Base-by-base conservation (phyloP, 2,329 filamentous ascomycete genomes). In the Tricladium varicosporioides region DNA sequence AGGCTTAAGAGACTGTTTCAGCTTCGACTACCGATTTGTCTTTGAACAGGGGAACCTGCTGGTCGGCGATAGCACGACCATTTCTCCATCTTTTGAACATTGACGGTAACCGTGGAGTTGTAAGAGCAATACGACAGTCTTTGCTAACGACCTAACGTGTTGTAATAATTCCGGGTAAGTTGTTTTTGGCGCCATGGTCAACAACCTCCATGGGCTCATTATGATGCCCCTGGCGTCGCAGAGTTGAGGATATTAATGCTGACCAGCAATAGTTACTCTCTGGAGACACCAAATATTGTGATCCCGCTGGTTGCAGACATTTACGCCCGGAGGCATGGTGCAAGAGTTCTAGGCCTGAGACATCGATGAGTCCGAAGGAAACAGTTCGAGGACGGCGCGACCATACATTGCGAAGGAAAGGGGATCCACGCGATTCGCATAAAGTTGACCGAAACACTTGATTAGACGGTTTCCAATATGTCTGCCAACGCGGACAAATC, bases 401-500 rank as follows among this genome's bases (percentile, higher is more conserved):
- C 46, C 51, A 58, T 43, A 57, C 14, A 46, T 43, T 36, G 40
- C 32, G 42, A 46, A 16, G 54, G 53, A 60, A 58, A 51, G 52
- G 60, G 60, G 60, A 55, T 48, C 48, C 54, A 53, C 33, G 53
- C 53, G 22, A 49, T 47, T 52, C 56, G 56, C 53, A 60, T 44
- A 61, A 48, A 32, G 42, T 47, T 51, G 59, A 57, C 59, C 51
- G 59, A 64, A 65, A 64, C 58, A 31, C 50, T 32, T 45, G 22
- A 47, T 47, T 60, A 43, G 52, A 57, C 51, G 32, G 42, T 19
- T 48, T 22, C 44, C 51, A 27, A 65, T 53, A 84, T 84, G 84
- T 78, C 85, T 68, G 80, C 22, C 83, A 71, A 80, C 88, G 78
- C 87, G 90, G 56, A 59, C 78, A 91, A 92, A 77, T 81, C 87